Percentiles rank a stretch among this genome's conserved stretches.
phyloP scores from a whole-genome alignment of 306 rosid genomes.

The Fragaria ananassa region DNA sequence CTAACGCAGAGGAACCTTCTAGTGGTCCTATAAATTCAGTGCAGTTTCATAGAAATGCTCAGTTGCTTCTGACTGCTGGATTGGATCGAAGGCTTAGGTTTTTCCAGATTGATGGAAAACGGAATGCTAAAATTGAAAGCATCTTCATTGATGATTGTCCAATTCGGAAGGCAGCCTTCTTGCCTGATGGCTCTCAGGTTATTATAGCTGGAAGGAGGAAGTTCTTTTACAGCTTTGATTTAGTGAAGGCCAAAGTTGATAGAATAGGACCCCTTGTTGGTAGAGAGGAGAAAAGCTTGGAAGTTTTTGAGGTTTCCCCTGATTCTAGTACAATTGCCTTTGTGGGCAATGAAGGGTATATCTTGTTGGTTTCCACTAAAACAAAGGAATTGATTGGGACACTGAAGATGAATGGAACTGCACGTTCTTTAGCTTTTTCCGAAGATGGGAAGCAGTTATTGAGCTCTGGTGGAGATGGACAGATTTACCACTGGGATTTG shows the following conservation, averaged over 20 bases:
- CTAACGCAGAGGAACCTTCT: conserved; percentile 70
- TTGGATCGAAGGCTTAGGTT: conserved; percentile 73
- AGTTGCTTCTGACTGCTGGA: conserved; percentile 79
- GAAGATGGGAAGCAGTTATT: conserved; percentile 67
- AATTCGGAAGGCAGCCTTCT: conserved; percentile 66
- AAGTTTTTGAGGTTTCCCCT: conserved; percentile 76
- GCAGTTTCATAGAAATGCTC: conserved; percentile 80
- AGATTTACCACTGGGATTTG: conserved; percentile 89
- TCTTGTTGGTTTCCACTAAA: conserved; percentile 78
- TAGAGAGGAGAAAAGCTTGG: conserved; percentile 94
- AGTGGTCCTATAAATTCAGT: conserved; percentile 66
- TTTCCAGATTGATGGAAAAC: conserved; percentile 84
- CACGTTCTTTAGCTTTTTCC: conserved; percentile 74
- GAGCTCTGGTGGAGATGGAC: conserved; percentile 88
- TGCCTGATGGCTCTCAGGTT: conserved; percentile 91
- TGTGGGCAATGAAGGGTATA: conserved; percentile 87
- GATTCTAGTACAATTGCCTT: conserved; percentile 83
- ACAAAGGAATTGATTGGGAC: conserved; percentile 81
- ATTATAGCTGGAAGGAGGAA: conserved; percentile 78
- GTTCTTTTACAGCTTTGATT: conserved; percentile 72
- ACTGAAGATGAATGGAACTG: conserved; percentile 86
- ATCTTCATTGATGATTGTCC: conserved; percentile 85
- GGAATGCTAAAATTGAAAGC: conserved; percentile 80
- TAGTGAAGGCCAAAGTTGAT: conserved; percentile 72
- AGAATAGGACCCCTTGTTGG: conserved; percentile 88